phyloP scores from a whole-genome alignment of 2,329 filamentous ascomycete species.

The Cytospora piceae region DNA sequence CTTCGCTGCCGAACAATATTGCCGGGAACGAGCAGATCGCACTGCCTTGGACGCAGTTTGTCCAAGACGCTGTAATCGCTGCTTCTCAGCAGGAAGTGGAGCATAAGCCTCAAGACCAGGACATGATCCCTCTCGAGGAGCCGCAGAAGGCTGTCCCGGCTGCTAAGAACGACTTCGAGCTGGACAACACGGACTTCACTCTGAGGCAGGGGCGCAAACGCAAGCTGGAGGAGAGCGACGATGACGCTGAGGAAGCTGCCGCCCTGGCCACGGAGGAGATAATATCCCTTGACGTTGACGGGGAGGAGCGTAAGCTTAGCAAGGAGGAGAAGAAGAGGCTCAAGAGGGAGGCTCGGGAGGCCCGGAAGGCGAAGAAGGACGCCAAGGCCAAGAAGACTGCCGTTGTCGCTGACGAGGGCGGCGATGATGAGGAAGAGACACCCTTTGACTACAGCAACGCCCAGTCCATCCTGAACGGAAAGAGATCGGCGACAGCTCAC shows the following conservation, averaged over 20 bases:
- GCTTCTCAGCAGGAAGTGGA: conserved; percentile 24
- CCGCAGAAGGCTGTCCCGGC: conserved; percentile 15
- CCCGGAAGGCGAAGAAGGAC: conserved; percentile 30
- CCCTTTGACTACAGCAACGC: conserved; percentile 45
- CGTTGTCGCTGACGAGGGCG: conserved; percentile 21
- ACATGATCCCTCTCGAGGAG: conserved; percentile 37
- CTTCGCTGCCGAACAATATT: conserved; percentile 26
- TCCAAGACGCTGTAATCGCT: conserved; percentile 37
- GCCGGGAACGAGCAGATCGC: conserved; percentile 46
- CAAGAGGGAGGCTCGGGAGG: conserved; percentile 27
- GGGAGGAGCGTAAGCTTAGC: conserved; percentile 29
- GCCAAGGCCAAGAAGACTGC: conserved; percentile 31
- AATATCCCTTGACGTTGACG: conserved; percentile 30
- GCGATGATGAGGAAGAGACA: conserved; percentile 35
- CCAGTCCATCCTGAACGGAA: conserved; percentile 39
- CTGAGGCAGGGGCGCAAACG: conserved; percentile 59
- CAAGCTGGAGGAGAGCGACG: conserved; percentile 42
- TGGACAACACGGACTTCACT: conserved; percentile 56
- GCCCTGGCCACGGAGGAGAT: conserved; percentile 24
- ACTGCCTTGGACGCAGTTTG: conserved; percentile 57
- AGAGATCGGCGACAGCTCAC: conserved; percentile 30
- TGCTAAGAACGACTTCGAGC: conserved; percentile 34
- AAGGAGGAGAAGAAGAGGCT: conserved; percentile 32
- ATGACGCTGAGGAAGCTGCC: conserved; percentile 27
- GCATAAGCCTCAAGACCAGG: conserved; percentile 31